Evolutionary conservation across 768 basidiomycete species (phyloP), one percentile per base, ranked within the genome.

Genomic region (Pholiota conissans): DNA sequence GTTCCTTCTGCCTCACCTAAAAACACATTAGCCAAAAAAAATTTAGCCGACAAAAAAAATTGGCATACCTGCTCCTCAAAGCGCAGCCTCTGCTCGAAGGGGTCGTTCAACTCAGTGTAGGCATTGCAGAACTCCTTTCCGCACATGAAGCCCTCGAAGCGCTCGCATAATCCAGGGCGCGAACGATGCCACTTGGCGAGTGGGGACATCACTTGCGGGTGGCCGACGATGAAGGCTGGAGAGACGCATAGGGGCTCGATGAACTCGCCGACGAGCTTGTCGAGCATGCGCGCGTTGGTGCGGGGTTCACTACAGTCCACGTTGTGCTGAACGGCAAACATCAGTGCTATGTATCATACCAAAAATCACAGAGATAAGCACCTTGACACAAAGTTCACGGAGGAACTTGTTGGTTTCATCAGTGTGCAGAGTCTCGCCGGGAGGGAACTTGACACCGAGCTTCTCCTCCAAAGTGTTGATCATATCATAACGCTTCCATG

Each of bases 401-500:
- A 99, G 76, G 79, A 93, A 98, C 76, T 83, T 80, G 77, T 95
- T 96, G 29, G 95, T 84, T 73, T 93, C 89, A 0, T 84, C 83
- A 1, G 93, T 91, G 69, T 95, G 93, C 40, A 98, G 79, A 26
- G 90, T 86, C 42, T 96, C 91, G 29, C 93, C 94, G 55, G 93
- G 86, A 0, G 97, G 96, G 85, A 99, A 98, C 75, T 81, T 93
- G 69, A 91, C 90, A 39, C 81, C 80, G 49, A 95, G 76, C 85
- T 98, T 94, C 79, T 95, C 87, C 78, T 99, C 97, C 37, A 98
- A 77, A 22, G 96, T 98, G 63, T 75, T 84, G 64, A 98, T 98
- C 97, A 99, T 99, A 73, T 98, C 93, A 72, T 95, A 95, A 60
- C 93, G 79, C 89, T 96, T 97, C 97, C 97, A 99, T 11, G 97